Evolutionary conservation across 2,329 filamentous ascomycete species (phyloP).

Genomic region (Phialophora tarda): DNA sequence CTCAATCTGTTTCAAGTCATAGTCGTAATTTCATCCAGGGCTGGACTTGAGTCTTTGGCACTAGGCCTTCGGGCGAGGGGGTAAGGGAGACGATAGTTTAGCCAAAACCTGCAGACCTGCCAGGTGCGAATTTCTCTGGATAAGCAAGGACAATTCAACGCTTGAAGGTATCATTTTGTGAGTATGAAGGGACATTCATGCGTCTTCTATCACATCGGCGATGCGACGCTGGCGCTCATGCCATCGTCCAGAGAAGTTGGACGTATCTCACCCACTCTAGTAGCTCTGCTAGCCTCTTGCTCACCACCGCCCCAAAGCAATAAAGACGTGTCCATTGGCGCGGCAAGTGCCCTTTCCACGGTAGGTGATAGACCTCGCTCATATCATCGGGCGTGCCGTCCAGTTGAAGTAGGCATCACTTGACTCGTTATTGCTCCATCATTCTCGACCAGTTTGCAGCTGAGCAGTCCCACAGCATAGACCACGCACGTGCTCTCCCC

Average conservation of each 20-base stretch:
- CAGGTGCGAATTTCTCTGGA: not conserved
- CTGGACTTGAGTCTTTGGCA: not conserved
- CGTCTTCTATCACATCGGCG: not conserved
- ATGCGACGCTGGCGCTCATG: not conserved
- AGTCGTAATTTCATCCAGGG: not conserved
- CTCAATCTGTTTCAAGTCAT: not conserved
- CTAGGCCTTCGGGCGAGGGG: not conserved
- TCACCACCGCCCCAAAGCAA: not conserved
- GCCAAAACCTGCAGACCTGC: not conserved
- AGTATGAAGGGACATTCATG: not conserved
- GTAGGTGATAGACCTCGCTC: not conserved
- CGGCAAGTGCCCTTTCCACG: not conserved
- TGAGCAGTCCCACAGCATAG: not conserved
- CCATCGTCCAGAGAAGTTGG: not conserved
- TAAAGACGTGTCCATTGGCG: not conserved
- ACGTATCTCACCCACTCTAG: not conserved
- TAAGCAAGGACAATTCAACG: not conserved
- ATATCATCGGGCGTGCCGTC: not conserved
- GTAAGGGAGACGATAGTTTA: no score
- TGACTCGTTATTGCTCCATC: not conserved
- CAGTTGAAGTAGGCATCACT: not conserved
- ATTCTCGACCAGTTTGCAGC: not conserved
- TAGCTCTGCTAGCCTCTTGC: not conserved
- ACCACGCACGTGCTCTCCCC: conserved; percentile 12
- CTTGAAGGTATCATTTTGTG: not conserved